Base-by-base conservation (phyloP, 202 grass and related monocot species). In the Zizania palustris region DNA sequence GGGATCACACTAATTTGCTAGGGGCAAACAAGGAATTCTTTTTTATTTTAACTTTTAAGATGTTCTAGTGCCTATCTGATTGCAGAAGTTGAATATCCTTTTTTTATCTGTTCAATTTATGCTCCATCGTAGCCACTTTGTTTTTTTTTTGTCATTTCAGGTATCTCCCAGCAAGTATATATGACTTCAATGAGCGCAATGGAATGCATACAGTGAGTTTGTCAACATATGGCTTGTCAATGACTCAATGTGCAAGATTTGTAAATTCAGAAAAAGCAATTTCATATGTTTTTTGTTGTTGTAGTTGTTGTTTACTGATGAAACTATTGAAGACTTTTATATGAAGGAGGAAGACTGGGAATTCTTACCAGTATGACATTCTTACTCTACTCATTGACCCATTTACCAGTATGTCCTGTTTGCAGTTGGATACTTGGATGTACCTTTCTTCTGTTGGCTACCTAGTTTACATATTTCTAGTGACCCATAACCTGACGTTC, bases 181-280 rank as follows among this genome's bases (percentile, higher is more conserved):
- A 84, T 74, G 89, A 81, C 58, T 94, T 86, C 28, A 28, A 28
- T 28, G 28, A 28, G 28, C 28, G 28, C 28, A 28, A 28, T 41
- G 72, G 68, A 67, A 45, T 85, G 64, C 91, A 93, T 86, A 88
- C 91, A 81, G 88, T 93, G 74, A 88, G 88, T 92, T 57, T 77
- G 48, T 69, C 21, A 77, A 54, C 22, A 39, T 2, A 44, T 76
- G 18, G 36, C 38, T 84, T 57, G 11, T 64, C 8, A 28, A 28
- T 28, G 28, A 38, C 40, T 7, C 4, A 42, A 42, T 42, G 40
- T 6, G 40, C 7, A 3, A 7, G 2, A 58, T 28, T 28, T 28
- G 28, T 71, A 20, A 19, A 51, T 77, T 82, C 15, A 60, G 38
- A 12, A 59, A 59, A 15, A 86, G 28, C 77, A 74, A 84, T 80